Conservation (phyloP, 768 basidiomycete genomes). For the Leccinum broughii region DNA sequence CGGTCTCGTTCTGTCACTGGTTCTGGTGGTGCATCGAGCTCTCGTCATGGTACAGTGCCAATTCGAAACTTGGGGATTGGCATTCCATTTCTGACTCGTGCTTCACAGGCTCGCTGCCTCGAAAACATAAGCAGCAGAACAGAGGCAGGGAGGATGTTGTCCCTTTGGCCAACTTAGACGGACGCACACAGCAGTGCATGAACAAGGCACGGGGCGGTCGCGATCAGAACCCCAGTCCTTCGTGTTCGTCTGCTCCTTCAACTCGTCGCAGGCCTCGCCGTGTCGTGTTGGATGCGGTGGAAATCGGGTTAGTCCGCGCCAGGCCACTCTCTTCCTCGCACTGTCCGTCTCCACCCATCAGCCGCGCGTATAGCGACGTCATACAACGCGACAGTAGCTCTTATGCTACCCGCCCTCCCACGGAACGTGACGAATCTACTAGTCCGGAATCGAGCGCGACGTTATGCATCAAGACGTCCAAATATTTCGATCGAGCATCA, state of each 20-base stretch:
- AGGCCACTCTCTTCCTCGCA: background rate
- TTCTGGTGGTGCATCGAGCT: too few relatives aligned
- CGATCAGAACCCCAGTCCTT: background rate
- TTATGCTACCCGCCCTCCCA: too few relatives aligned
- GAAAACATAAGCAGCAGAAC: too few relatives aligned
- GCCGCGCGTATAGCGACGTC: background rate
- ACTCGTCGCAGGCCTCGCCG: slow-evolving; percentile 2
- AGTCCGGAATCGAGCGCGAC: background rate
- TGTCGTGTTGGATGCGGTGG: slow-evolving; percentile 20
- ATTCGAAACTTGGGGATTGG: too few relatives aligned
- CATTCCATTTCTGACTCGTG: too few relatives aligned
- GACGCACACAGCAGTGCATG: background rate
- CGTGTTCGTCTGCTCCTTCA: background rate
- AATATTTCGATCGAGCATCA: slow-evolving; percentile 15
- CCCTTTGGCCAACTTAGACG: too few relatives aligned
- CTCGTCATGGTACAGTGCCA: background rate
- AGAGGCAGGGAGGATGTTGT: too few relatives aligned
- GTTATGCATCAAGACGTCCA: slow-evolving; percentile 15
- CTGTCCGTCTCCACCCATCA: slow-evolving; percentile 11
- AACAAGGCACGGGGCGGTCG: background rate
- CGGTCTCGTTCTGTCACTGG: too few relatives aligned
- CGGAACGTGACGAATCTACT: background rate
- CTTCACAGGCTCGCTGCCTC: too few relatives aligned
- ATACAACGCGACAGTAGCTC: background rate
- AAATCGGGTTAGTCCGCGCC: slow-evolving; percentile 9